A percentile compares a stretch with the other conserved stretches of the same genome.
Evolutionary conservation across 164 flowering plant species (phyloP).

Genomic region (Tetrastigma voinierianum): DNA sequence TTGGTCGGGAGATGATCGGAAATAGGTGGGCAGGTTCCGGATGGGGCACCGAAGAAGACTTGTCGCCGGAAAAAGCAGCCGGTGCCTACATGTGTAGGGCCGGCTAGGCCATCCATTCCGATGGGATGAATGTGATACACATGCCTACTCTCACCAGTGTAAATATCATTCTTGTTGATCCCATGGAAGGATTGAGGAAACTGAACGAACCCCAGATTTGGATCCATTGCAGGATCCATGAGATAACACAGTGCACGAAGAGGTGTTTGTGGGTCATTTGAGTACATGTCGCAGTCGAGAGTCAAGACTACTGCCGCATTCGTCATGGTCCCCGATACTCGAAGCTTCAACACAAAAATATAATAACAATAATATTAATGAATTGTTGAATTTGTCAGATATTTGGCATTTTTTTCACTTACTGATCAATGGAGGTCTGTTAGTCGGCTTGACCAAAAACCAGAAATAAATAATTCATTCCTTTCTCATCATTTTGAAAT

Average conservation of each 20-base stretch:
- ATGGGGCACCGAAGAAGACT: slow-evolving; percentile 44
- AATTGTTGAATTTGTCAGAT: neutral
- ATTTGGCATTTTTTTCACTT: neutral
- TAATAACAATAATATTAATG: neutral
- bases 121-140: slow-evolving; percentile 32
- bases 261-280: slow-evolving; percentile 59
- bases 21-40: slow-evolving; percentile 28
- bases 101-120: slow-evolving; percentile 60
- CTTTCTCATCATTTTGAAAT: no score
- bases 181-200: slow-evolving; percentile 57
- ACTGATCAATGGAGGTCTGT: neutral
- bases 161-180: slow-evolving; percentile 48
- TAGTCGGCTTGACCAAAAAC: no score
- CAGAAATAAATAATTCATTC: no score
- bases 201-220: slow-evolving; percentile 48
- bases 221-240: slow-evolving; percentile 23
- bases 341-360: slow-evolving; percentile 33
- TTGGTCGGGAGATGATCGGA: slow-evolving; percentile 18
- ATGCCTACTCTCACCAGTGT: slow-evolving; percentile 32
- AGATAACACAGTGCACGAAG: slow-evolving; percentile 55
- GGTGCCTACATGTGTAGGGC: slow-evolving; percentile 54
- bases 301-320: slow-evolving; percentile 65
- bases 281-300: slow-evolving; percentile 62
- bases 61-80: slow-evolving; percentile 57
- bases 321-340: slow-evolving; percentile 61